These are phyloP conservation scores for Murraya paniculata DNA, from an alignment of 345 rosid species.

Conservation along the genomic window DNA sequence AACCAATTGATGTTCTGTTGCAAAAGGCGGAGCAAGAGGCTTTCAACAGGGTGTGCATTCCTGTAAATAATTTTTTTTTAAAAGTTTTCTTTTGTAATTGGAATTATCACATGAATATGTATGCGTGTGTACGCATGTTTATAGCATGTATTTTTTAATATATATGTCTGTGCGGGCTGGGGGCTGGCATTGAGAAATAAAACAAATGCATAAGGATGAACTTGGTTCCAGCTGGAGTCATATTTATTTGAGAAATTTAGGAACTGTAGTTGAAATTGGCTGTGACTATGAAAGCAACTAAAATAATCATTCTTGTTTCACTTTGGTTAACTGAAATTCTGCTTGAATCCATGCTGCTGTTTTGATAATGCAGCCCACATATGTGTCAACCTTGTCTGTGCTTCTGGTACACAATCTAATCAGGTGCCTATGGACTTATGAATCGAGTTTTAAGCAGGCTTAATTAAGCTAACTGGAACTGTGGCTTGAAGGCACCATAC, in stretches of 20 bases:
- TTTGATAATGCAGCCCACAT: neutral
- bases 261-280: neutral
- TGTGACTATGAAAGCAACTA: neutral
- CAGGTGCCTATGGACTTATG: neutral
- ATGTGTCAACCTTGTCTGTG: neutral
- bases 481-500: neutral
- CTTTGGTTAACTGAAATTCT: neutral
- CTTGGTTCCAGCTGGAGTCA: neutral
- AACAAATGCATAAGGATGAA: neutral
- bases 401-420: neutral
- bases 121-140: neutral
- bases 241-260: neutral
- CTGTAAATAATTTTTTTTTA: neutral
- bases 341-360: neutral
- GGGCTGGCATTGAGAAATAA: neutral
- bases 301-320: neutral
- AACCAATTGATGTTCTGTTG: conserved; percentile 64
- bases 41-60: conserved; percentile 56
- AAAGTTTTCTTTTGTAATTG: too few relatives aligned
- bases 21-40: conserved; percentile 70
- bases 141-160: neutral
- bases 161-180: neutral
- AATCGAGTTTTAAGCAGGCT: neutral
- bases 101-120: neutral
- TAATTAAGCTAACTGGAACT: neutral